Evolutionary conservation across 768 basidiomycete species (phyloP), one percentile per base, ranked within the genome.

Genomic region (Suillus discolor): DNA sequence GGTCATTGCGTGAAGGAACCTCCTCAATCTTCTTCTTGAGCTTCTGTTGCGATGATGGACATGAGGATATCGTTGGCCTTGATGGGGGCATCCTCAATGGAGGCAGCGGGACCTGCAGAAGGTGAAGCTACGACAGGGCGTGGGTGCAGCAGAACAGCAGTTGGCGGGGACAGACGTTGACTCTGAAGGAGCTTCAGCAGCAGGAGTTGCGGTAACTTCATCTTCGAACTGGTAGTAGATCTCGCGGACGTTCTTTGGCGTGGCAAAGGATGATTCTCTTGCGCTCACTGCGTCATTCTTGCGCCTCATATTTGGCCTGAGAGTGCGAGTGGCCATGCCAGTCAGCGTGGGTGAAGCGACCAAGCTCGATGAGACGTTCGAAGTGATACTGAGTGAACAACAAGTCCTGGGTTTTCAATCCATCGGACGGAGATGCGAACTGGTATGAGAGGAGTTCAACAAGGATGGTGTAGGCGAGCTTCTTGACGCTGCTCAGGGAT

Each of bases 351-450:
- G 97, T 5, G 95, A 95, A 47, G 97, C n/a, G 97, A 39, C 97
- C 97, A 62, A 99, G 82, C 76, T 99, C 97, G 71, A 99, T 91
- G 72, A 99, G 84, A 18, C 97, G 89, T 78, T 98, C 97, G 72
- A 97, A 97, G 54, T 83, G 82, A 83, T 88, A 97, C 12, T 88
- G 79, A 12, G 83, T 85, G 83, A 99, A 99, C 64, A 99, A 85
- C 31, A 92, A 85, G 72, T 99, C 97, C 75, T 99, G 97, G 0
- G 97, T 99, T 99, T 81, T 99, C 93, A 72, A 99, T 99, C 97
- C 97, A 99, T 60, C 96, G 91, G n/a, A 99, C 97, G 97, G 96
- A 1, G 97, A 99, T 0, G 97, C 97, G 71, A 97, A 99, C 76
- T 99, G 97, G 75, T 99, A 99, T 16, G 97, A 94, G 59, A 99